Evolutionary conservation across 176 grass and related monocot species (phyloP).

Genomic region (Phragmites australis): DNA sequence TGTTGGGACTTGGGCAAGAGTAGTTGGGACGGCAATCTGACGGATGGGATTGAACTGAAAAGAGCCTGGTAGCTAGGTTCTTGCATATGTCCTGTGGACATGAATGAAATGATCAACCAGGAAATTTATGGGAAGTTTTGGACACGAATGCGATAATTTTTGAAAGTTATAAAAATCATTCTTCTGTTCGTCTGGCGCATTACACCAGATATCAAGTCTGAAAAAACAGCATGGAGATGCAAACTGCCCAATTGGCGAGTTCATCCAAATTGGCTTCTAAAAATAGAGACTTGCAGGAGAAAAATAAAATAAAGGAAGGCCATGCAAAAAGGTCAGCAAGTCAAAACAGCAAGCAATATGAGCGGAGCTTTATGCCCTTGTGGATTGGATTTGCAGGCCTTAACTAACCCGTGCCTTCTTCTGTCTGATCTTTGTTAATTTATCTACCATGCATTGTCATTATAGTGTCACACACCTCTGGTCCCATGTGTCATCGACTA

Average conservation of each 20-base stretch:
- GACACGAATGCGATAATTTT: too few species aligned
- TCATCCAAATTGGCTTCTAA: not conserved
- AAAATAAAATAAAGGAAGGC: not conserved
- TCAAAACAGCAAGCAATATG: slow-evolving; percentile 17
- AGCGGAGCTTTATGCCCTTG: slow-evolving; percentile 15
- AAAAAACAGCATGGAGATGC: not conserved
- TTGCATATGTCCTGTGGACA: not conserved
- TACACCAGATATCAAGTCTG: not conserved
- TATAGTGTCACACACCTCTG: slow-evolving; percentile 44
- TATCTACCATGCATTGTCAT: slow-evolving; percentile 7
- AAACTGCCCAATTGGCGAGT: not conserved
- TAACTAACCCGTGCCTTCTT: slow-evolving; percentile 31
- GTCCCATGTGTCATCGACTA: slow-evolving; percentile 51
- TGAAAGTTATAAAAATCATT: too few species aligned
- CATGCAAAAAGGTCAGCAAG: slow-evolving; percentile 4
- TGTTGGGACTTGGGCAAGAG: slow-evolving; percentile 28
- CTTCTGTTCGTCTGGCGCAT: too few species aligned
- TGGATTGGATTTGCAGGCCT: slow-evolving; percentile 31
- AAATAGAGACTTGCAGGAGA: not conserved
- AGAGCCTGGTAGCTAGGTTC: slow-evolving; percentile 12
- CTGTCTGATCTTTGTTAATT: slow-evolving; percentile 23
- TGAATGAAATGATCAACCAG: not conserved
- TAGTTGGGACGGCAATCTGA: slow-evolving; percentile 13
- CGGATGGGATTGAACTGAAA: slow-evolving; percentile 6
- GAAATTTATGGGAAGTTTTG: slow-evolving; percentile 5